A percentile compares a stretch with the other conserved stretches of the same genome.
Evolutionary conservation across 1,139 yeast genomes (phyloP).

Genomic region (Schizosaccharomyces versatilis): DNA sequence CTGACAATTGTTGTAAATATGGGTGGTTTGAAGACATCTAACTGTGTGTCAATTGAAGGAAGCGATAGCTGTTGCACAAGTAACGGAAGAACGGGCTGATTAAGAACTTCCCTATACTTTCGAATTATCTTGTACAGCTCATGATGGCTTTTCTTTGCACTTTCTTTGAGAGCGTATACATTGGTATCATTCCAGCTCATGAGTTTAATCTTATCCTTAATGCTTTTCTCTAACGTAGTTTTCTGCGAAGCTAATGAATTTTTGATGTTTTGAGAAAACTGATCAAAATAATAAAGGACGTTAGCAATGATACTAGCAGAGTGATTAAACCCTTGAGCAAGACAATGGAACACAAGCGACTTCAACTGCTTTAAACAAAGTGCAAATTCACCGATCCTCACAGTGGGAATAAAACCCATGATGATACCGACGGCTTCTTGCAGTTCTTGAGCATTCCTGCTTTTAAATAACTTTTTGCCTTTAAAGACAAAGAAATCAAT

Average conservation of each 20-base stretch:
- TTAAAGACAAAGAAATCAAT: not conserved
- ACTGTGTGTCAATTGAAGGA: not conserved
- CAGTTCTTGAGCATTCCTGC: constrained; percentile 8
- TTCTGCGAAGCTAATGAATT: constrained; percentile 27
- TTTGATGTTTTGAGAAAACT: constrained; percentile 31
- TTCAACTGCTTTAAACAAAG: constrained; percentile 37
- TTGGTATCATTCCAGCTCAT: constrained; percentile 97
- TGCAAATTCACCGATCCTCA: constrained; percentile 38
- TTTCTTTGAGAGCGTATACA: constrained; percentile 75
- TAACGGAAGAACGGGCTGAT: constrained; percentile 30
- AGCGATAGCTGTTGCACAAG: constrained; percentile 39
- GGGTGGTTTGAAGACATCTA: not conserved
- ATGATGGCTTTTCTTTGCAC: constrained; percentile 74
- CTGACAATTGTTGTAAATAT: not conserved
- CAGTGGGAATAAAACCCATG: constrained; percentile 51
- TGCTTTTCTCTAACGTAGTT: constrained; percentile 47
- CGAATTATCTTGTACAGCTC: constrained; percentile 63
- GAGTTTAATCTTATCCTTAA: constrained; percentile 59
- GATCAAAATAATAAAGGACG: constrained; percentile 44
- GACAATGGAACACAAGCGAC: constrained; percentile 7
- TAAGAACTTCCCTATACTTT: constrained; percentile 49
- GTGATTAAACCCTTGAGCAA: not conserved
- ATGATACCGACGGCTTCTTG: constrained; percentile 42
- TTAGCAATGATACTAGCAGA: constrained; percentile 15
- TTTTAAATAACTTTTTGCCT: not conserved